A percentile compares a stretch with the other conserved stretches of the same genome.
Conservation (phyloP, 768 basidiomycete species). For the Pleurotus djamor region DNA sequence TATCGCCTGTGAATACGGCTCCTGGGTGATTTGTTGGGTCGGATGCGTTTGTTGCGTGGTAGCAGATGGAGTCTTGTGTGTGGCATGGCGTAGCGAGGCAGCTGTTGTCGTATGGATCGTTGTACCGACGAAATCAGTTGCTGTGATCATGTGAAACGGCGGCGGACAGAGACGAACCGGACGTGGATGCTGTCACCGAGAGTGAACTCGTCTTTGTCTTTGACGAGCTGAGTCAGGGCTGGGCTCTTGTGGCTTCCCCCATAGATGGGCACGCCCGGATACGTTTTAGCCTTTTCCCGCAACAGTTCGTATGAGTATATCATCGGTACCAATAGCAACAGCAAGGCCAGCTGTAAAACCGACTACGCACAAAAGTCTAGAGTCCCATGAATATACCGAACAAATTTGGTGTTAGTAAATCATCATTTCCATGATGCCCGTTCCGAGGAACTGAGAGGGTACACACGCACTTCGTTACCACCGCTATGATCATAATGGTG, state of each 20-base stretch:
- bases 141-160: too few species aligned
- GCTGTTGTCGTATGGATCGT: conserved; percentile 29
- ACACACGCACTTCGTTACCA: conserved; percentile 65
- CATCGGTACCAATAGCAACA: too few species aligned
- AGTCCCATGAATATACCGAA: not conserved
- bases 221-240: conserved; percentile 70
- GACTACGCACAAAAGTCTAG: conserved; percentile 50
- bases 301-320: too few species aligned
- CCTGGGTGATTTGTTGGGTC: conserved; percentile 50
- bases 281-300: conserved; percentile 31
- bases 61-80: conserved; percentile 96
- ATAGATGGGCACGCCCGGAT: conserved; percentile 59
- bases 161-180: conserved; percentile 34
- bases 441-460: not conserved
- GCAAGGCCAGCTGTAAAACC: not conserved
- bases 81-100: conserved; percentile 91
- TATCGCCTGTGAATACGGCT: conserved; percentile 93
- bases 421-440: too few species aligned
- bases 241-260: conserved; percentile 76
- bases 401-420: too few species aligned
- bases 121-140: conserved; percentile 7
- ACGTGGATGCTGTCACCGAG: conserved; percentile 64
- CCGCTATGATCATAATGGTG: conserved; percentile 90
- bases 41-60: conserved; percentile 57
- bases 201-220: conserved; percentile 78